These are phyloP conservation scores for Wickerhamomyces pijperi DNA, from an alignment of 805 yeast genomes.

Conservation along the genomic window DNA sequence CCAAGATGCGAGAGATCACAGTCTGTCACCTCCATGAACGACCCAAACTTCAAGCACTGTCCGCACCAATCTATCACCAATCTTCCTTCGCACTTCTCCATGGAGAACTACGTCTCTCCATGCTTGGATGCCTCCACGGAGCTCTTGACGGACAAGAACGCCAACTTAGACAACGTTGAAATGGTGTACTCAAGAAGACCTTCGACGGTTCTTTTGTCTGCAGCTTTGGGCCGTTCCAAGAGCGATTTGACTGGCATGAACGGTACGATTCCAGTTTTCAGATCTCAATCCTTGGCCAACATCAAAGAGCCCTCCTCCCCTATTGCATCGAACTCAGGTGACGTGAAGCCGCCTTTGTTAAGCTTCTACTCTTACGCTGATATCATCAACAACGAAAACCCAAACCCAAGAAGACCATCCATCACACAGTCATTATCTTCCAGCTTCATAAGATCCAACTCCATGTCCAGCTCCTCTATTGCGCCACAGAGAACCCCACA, in stretches of 20 bases:
- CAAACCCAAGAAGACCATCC: conserved; percentile 49
- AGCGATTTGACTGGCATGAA: conserved; percentile 8
- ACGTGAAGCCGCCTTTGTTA: conserved; percentile 16
- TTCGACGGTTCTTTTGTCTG: conserved; percentile 36
- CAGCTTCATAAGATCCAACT: conserved; percentile 16
- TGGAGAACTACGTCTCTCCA: conserved; percentile 69
- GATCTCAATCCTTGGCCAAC: conserved; percentile 15
- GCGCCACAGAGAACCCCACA: conserved; percentile 16
- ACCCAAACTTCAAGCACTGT: conserved; percentile 4
- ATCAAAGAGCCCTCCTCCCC: conserved; percentile 12
- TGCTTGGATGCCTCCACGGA: conserved; percentile 71
- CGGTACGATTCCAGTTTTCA: conserved; percentile 10
- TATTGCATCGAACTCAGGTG: conserved; percentile 1
- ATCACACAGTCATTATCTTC: conserved; percentile 30
- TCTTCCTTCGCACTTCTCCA: conserved; percentile 28
- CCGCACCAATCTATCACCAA: conserved; percentile 20
- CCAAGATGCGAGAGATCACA: conserved; percentile 17
- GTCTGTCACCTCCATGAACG: conserved; percentile 10
- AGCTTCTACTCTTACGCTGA: conserved; percentile 73
- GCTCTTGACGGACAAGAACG: conserved; percentile 40
- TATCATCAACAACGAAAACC: conserved; percentile 57
- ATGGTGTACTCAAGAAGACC: conserved; percentile 56
- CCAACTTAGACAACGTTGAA: conserved; percentile 60
- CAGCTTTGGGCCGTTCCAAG: conserved; percentile 25
- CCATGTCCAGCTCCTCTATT: conserved; percentile 7